Base-by-base conservation (phyloP, 495 filamentous ascomycete genomes). In the Amphirosellinia nigrospora region DNA sequence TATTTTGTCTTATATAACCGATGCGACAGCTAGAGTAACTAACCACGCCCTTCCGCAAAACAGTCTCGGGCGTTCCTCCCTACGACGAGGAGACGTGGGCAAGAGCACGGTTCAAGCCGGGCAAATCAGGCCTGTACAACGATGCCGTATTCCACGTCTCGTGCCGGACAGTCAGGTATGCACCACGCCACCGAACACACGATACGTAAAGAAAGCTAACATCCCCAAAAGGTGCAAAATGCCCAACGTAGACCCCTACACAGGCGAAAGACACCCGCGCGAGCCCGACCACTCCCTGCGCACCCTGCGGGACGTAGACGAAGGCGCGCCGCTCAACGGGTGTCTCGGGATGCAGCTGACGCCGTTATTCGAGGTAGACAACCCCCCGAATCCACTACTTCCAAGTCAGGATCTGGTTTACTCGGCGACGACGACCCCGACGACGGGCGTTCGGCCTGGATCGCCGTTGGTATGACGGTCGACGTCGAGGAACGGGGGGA, bases 301-400 rank as follows among this genome's bases (percentile, higher is more conserved):
- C 64, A 84, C 80, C 21, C 92, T 90, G 79, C 85, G 94, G 38
- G 78, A 86, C 34, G 90, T 98, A 50, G 94, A 97, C 81, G 79
- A 83, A 16, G 94, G 94, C 6, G 89, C 91, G 55, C 84, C 84
- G 28, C 85, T 84, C 3, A 86, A 85, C 74, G 90, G 93, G 3
- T 96, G 93, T 76, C 77, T 97, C 65, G 95, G 94, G 1, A 92
- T 97, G 92, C 87, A 95, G 79, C 80, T 96, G 73, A 89, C 92
- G 48, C 91, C 93, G 30, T 80, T 92, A 23, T 86, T 83, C 64
- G 78, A 69, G 36, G 59, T 39, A 73, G 28, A 70, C 70, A 50
- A 66, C 61, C 4, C 11, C 19, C 38, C 52, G 10, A 4, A 19
- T 21, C 52, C 3, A 6, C 19, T 1, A 23, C 13, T 9, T 15